These are phyloP conservation scores for Bidens hawaiensis DNA, from an alignment of 140 eudicot genomes.

Conservation along the genomic window DNA sequence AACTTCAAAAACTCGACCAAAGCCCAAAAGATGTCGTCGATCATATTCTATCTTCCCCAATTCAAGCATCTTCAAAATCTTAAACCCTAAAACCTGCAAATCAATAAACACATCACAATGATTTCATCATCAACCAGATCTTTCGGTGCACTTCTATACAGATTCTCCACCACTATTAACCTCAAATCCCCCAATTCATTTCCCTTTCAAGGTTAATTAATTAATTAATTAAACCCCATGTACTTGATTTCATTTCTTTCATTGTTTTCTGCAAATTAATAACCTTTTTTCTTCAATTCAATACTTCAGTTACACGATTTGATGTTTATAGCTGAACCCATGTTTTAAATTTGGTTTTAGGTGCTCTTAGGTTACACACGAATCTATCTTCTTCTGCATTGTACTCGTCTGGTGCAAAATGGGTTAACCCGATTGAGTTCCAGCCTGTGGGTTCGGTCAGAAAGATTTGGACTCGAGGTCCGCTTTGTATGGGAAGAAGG, in stretches of 20 bases:
- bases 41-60: background rate
- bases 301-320: too few species aligned
- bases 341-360: conserved; percentile 36
- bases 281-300: too few species aligned
- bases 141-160: conserved; percentile 43
- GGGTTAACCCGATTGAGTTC: conserved; percentile 33
- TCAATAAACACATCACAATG: too few species aligned
- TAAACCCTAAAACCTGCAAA: conserved; percentile 4
- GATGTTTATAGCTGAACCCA: too few species aligned
- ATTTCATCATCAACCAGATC: conserved; percentile 42
- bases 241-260: too few species aligned
- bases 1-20: conserved; percentile 3
- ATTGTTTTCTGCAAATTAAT: too few species aligned
- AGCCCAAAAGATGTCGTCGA: background rate
- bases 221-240: too few species aligned
- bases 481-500: conserved; percentile 92
- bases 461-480: conserved; percentile 62
- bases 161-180: conserved; percentile 44
- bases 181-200: conserved; percentile 36
- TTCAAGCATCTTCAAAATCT: conserved; percentile 6
- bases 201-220: conserved; percentile 39
- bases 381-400: conserved; percentile 39
- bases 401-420: conserved; percentile 33
- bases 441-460: conserved; percentile 34
- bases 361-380: conserved; percentile 27